Percentiles rank a stretch among this genome's conserved stretches.
Evolutionary conservation across 805 yeast species (phyloP).

Genomic region (Candida incommunis): DNA sequence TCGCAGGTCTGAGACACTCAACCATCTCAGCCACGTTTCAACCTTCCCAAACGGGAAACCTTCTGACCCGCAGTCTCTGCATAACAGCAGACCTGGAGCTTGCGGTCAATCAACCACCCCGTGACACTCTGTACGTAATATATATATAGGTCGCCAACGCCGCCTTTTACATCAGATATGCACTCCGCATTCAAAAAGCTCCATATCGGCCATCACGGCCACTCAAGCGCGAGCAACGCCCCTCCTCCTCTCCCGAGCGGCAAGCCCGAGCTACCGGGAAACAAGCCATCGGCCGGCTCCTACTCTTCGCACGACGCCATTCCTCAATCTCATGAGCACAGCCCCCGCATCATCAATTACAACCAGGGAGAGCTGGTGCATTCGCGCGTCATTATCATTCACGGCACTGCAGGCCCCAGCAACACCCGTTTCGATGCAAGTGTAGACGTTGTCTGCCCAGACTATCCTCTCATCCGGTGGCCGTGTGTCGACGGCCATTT

Average conservation of each 20-base stretch:
- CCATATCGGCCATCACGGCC: too few relatives aligned
- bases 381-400: slow-evolving; percentile 21
- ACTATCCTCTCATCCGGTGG: slow-evolving; percentile 53
- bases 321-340: background rate
- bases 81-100: too few relatives aligned
- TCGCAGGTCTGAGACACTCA: too few relatives aligned
- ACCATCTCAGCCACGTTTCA: too few relatives aligned
- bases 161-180: too few relatives aligned
- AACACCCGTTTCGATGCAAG: slow-evolving; percentile 21
- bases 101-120: too few relatives aligned
- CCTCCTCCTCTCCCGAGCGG: slow-evolving; percentile 1
- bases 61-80: too few relatives aligned
- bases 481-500: slow-evolving; percentile 60
- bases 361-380: slow-evolving; percentile 13
- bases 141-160: too few relatives aligned
- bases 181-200: too few relatives aligned
- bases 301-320: background rate
- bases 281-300: background rate
- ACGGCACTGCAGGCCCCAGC: slow-evolving; percentile 21
- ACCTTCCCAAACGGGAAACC: too few relatives aligned
- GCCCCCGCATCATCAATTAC: slow-evolving; percentile 17
- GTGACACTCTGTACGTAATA: too few relatives aligned
- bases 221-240: too few relatives aligned
- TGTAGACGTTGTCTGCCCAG: slow-evolving; percentile 30
- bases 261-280: background rate